Conservation (phyloP, 768 basidiomycete species). For the Pulveroboletus sp. region DNA sequence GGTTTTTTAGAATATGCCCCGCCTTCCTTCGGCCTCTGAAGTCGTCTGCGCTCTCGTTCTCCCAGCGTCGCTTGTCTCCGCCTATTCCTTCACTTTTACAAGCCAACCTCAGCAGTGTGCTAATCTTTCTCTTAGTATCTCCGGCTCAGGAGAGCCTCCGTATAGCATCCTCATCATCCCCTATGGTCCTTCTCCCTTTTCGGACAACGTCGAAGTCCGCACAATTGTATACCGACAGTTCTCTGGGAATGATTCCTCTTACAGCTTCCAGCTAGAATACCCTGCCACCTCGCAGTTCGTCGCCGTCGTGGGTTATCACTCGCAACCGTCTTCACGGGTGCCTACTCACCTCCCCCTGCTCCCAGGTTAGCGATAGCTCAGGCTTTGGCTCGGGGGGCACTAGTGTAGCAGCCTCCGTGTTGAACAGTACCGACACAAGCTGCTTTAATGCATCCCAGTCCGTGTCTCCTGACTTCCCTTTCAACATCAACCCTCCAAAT, state of each 20-base stretch:
- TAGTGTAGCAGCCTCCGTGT: slow-evolving; percentile 58
- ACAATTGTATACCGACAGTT: slow-evolving; percentile 56
- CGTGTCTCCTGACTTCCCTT: slow-evolving; percentile 53
- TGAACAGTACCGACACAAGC: slow-evolving; percentile 43
- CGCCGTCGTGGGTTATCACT: slow-evolving; percentile 53
- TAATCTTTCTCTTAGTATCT: slow-evolving; percentile 54
- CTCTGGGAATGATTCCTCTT: slow-evolving; percentile 32
- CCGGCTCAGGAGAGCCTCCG: slow-evolving; percentile 60
- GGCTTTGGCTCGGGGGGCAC: slow-evolving; percentile 75
- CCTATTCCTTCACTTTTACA: slow-evolving; percentile 41
- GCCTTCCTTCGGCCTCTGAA: not conserved
- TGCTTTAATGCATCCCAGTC: slow-evolving; percentile 53
- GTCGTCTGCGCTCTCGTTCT: slow-evolving; percentile 12
- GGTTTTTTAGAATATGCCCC: slow-evolving; percentile 10
- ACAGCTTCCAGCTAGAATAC: slow-evolving; percentile 57
- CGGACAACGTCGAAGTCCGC: slow-evolving; percentile 60
- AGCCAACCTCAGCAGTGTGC: slow-evolving; percentile 59
- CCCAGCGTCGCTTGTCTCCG: slow-evolving; percentile 30
- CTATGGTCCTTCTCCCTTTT: slow-evolving; percentile 55
- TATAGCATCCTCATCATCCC: slow-evolving; percentile 67
- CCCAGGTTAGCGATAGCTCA: slow-evolving; percentile 52
- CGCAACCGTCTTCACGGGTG: no score
- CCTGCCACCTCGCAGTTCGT: slow-evolving; percentile 71
- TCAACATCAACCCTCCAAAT: slow-evolving; percentile 56
- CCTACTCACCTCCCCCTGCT: not conserved